A percentile compares a stretch with the other conserved stretches of the same genome.
Evolutionary conservation across 495 filamentous ascomycete species (phyloP).

Genomic region (Trichocladium antarcticum): DNA sequence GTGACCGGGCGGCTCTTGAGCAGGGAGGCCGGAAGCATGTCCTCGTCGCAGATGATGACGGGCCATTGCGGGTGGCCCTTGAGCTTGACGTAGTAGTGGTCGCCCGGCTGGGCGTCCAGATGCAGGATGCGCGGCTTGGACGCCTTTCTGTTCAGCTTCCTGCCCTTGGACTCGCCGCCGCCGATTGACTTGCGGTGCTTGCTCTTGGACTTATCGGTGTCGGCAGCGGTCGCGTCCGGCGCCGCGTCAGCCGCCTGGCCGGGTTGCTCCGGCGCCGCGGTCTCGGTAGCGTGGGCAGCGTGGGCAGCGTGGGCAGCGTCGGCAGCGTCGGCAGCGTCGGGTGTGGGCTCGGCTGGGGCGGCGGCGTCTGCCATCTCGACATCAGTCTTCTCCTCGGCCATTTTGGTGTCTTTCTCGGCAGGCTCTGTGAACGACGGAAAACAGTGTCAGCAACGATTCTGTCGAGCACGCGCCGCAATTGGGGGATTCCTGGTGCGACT

Average conservation of each 20-base stretch:
- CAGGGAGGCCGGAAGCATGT: slow-evolving; percentile 69
- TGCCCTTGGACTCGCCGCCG: slow-evolving; percentile 56
- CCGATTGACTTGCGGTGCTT: slow-evolving; percentile 60
- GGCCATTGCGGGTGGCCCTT: slow-evolving; percentile 90
- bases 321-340: too few relatives aligned
- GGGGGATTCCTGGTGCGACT: not conserved
- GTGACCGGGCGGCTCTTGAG: slow-evolving; percentile 67
- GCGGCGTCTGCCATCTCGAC: slow-evolving; percentile 30
- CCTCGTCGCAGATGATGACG: slow-evolving; percentile 79
- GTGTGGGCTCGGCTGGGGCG: slow-evolving; percentile 18
- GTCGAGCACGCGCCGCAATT: not conserved
- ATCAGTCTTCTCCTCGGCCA: slow-evolving; percentile 24
- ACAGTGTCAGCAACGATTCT: slow-evolving; percentile 12
- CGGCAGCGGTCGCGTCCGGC: slow-evolving; percentile 15
- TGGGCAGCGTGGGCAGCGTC: too few relatives aligned
- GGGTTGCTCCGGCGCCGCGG: not conserved
- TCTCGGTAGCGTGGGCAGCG: slow-evolving; percentile 16
- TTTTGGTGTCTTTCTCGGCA: slow-evolving; percentile 19
- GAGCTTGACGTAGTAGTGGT: slow-evolving; percentile 76
- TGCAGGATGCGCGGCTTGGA: slow-evolving; percentile 60
- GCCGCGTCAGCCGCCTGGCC: slow-evolving; percentile 15
- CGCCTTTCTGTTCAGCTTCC: slow-evolving; percentile 77
- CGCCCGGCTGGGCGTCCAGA: slow-evolving; percentile 68
- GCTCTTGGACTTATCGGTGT: slow-evolving; percentile 35
- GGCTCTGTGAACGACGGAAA: slow-evolving; percentile 5